Percentiles rank a stretch among this genome's conserved stretches.
Evolutionary conservation across 768 basidiomycete genomes (phyloP).

Genomic region (Tubosaeta sp.): DNA sequence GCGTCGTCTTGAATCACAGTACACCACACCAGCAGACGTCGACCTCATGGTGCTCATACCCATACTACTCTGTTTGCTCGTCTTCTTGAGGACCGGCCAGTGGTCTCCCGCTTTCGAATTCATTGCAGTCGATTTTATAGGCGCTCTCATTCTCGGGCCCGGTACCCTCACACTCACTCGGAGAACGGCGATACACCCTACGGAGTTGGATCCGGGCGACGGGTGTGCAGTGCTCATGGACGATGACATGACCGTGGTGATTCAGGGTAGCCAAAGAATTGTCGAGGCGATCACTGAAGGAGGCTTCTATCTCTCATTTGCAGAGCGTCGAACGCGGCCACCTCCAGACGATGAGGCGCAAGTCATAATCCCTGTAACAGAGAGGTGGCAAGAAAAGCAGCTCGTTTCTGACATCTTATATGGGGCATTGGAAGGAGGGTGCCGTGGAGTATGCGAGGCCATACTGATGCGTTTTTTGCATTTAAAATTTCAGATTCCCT

Average conservation of each 20-base stretch:
- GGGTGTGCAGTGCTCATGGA: constrained; percentile 20
- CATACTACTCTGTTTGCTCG: constrained; percentile 9
- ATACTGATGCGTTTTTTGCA: constrained; percentile 13
- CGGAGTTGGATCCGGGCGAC: constrained; percentile 3
- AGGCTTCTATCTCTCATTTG: constrained; percentile 19
- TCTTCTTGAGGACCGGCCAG: constrained; percentile 5
- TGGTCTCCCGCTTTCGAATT: constrained; percentile 6
- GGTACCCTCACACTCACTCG: constrained; percentile 15
- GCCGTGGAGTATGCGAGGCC: constrained; percentile 13
- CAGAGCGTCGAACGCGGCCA: neutral
- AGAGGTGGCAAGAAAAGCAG: constrained; percentile 8
- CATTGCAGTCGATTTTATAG: constrained; percentile 7
- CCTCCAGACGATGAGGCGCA: neutral
- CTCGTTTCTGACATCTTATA: constrained; percentile 5
- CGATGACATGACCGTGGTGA: constrained; percentile 12
- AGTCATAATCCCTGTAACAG: neutral
- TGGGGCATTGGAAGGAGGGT: constrained; percentile 12
- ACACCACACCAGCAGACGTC: constrained; percentile 8
- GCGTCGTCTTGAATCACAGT: constrained; percentile 1
- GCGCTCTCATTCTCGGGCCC: constrained; percentile 13
- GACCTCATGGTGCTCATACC: constrained; percentile 12
- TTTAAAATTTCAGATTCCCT: constrained; percentile 1
- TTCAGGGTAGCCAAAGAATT: constrained; percentile 12
- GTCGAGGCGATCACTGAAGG: constrained; percentile 18
- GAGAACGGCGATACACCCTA: constrained; percentile 5